These are phyloP conservation scores for Colletotrichum gloeosporioides DNA, from an alignment of 2,329 filamentous ascomycete species.

Conservation along the genomic window DNA sequence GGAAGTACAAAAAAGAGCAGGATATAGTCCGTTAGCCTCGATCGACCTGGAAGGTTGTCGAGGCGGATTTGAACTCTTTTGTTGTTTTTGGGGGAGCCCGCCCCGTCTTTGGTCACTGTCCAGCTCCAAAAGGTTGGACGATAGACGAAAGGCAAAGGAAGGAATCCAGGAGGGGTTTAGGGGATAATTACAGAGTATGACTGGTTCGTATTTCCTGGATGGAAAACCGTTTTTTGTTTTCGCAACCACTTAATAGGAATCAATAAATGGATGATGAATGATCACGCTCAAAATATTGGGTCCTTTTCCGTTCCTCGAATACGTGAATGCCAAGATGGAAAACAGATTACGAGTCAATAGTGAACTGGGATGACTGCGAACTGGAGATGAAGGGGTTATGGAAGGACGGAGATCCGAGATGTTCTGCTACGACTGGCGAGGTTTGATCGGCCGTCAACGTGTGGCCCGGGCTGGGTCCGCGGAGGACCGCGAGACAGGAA, in stretches of 20 bases:
- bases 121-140: background rate
- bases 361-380: background rate
- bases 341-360: background rate
- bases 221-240: conserved; percentile 26
- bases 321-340: background rate
- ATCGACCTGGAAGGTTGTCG: background rate
- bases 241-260: conserved; percentile 28
- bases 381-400: background rate
- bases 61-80: background rate
- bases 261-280: conserved; percentile 26
- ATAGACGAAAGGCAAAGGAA: background rate
- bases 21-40: background rate
- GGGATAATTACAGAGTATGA: conserved; percentile 38
- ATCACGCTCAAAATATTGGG: background rate
- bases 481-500: background rate
- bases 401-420: background rate
- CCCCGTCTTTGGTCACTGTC: background rate
- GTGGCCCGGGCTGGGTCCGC: background rate
- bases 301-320: background rate
- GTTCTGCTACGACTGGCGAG: background rate
- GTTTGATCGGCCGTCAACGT: conserved; percentile 1
- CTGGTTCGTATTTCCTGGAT: conserved; percentile 58
- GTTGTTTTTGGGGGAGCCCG: background rate
- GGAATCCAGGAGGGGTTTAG: conserved; percentile 5
- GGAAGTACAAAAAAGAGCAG: background rate